Conservation (phyloP, 441 rosid species). For the Pelargonium cotyledonis region DNA sequence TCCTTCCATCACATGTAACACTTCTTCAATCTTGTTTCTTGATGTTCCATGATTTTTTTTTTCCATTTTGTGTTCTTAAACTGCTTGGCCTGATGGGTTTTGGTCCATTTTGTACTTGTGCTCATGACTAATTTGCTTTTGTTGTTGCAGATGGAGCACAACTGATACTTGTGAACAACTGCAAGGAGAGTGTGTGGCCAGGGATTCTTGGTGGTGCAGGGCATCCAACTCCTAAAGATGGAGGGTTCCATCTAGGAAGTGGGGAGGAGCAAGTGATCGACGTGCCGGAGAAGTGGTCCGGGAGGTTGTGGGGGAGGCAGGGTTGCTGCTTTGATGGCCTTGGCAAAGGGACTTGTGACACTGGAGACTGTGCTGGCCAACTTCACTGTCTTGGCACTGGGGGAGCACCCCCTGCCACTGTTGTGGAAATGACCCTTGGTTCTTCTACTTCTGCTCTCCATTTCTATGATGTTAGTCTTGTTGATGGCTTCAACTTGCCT, state of each 20-base stretch:
- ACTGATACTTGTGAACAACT: constrained; percentile 78
- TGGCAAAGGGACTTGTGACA: constrained; percentile 73
- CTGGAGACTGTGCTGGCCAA: constrained; percentile 62
- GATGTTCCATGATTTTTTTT: neutral
- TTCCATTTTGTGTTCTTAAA: too few relatives aligned
- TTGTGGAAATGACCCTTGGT: constrained; percentile 88
- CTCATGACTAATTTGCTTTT: neutral
- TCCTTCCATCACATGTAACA: constrained; percentile 30
- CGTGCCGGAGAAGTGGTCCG: constrained; percentile 76
- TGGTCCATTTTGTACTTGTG: too few relatives aligned
- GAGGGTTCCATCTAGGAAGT: constrained; percentile 63
- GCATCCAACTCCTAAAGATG: constrained; percentile 53
- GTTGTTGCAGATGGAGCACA: constrained; percentile 56
- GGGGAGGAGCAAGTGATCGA: constrained; percentile 67
- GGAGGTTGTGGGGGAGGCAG: constrained; percentile 82
- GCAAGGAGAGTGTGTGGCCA: constrained; percentile 81
- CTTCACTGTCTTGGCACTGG: constrained; percentile 64
- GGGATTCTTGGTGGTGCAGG: constrained; percentile 77
- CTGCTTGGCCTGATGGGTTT: too few relatives aligned
- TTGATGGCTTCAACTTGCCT: constrained; percentile 82
- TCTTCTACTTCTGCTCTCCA: constrained; percentile 60
- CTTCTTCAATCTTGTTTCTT: neutral
- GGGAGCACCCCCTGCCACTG: constrained; percentile 72
- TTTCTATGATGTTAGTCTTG: constrained; percentile 87
- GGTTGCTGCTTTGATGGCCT: constrained; percentile 55